A percentile compares a stretch with the other conserved stretches of the same genome.
These are phyloP conservation scores for Podaxis sp. DNA, from an alignment of 768 basidiomycete genomes.

Conservation along the genomic window DNA sequence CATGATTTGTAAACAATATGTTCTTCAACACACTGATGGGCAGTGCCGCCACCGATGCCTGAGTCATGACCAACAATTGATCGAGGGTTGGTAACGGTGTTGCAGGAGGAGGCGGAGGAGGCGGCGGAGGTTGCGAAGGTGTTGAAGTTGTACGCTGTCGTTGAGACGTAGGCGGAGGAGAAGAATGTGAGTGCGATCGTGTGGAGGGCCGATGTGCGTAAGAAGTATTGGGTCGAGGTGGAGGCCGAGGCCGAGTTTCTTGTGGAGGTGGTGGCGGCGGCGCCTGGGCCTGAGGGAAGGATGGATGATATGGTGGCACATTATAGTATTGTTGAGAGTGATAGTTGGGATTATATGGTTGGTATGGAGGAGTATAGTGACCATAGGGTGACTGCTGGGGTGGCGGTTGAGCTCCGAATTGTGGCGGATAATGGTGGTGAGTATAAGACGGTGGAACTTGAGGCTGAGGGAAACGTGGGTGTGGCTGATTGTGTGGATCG, in stretches of 20 bases:
- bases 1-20: constrained; percentile 80
- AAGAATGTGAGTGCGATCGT: constrained; percentile 21
- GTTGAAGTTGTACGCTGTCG: constrained; percentile 15
- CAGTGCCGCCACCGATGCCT: constrained; percentile 55
- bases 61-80: constrained; percentile 61
- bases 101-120: constrained; percentile 28
- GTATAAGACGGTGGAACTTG: background rate
- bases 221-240: constrained; percentile 19
- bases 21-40: constrained; percentile 75
- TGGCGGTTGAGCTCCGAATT: constrained; percentile 13
- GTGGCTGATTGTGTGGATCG: constrained; percentile 27
- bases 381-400: constrained; percentile 16
- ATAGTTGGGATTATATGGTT: constrained; percentile 1
- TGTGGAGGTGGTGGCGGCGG: constrained; percentile 20
- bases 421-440: constrained; percentile 20
- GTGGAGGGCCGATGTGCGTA: constrained; percentile 19
- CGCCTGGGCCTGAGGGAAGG: constrained; percentile 14
- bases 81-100: constrained; percentile 62
- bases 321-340: constrained; percentile 6
- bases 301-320: constrained; percentile 13
- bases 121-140: constrained; percentile 15
- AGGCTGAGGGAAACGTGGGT: constrained; percentile 16
- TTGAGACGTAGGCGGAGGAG: constrained; percentile 20
- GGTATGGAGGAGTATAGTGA: constrained; percentile 20
- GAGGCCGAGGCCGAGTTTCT: constrained; percentile 14